Conservation (phyloP, 2,329 filamentous ascomycete genomes). For the Aspergillus quadricinctus region DNA sequence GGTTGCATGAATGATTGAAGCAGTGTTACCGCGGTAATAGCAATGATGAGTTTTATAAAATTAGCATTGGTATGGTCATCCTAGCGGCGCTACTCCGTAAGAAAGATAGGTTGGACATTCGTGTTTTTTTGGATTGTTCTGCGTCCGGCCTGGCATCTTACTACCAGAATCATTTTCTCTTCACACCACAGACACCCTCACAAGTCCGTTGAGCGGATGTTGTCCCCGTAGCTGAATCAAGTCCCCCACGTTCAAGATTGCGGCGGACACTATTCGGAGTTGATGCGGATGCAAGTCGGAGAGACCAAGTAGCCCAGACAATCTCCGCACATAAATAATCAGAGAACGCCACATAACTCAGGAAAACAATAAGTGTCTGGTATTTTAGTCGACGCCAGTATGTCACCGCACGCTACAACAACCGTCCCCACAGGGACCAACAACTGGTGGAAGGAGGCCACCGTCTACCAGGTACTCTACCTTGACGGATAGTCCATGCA, state of each 20-base stretch:
- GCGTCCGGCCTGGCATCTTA: no score
- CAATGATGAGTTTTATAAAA: no score
- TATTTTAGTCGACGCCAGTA: neutral
- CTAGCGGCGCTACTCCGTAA: no score
- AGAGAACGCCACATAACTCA: neutral
- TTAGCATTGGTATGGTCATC: no score
- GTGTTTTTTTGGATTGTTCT: no score
- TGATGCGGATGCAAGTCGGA: neutral
- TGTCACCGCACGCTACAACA: slow-evolving; percentile 15
- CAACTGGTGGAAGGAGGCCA: slow-evolving; percentile 36
- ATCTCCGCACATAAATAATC: neutral
- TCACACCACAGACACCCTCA: no score
- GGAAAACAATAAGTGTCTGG: neutral
- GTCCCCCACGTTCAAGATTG: slow-evolving; percentile 18
- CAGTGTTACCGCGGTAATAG: no score
- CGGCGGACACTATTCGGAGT: slow-evolving; percentile 3
- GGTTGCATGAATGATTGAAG: no score
- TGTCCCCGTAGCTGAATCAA: no score
- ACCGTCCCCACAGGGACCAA: slow-evolving; percentile 17
- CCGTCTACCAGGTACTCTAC: slow-evolving; percentile 26
- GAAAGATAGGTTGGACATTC: no score
- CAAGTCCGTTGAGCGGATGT: no score
- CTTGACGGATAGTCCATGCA: neutral
- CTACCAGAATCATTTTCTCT: no score
- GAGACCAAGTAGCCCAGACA: neutral